Evolutionary conservation across 2,329 filamentous ascomycete genomes (phyloP).

Genomic region (Trichoderma hamatum): DNA sequence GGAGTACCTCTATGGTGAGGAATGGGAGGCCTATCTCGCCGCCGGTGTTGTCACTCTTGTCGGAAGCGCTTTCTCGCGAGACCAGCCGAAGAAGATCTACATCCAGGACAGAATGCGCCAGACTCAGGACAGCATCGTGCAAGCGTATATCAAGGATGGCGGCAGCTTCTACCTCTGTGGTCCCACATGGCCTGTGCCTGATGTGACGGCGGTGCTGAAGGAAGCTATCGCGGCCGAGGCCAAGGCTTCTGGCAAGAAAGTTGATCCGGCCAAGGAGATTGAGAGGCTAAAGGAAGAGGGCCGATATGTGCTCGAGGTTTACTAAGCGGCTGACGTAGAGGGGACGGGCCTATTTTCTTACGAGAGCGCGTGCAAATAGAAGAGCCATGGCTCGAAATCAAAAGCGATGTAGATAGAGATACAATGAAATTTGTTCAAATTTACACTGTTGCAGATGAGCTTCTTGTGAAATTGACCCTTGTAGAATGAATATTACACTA

Average conservation of each 20-base stretch:
- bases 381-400: constrained; percentile 12
- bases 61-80: constrained; percentile 91
- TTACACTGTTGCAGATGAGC: background rate
- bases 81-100: constrained; percentile 98
- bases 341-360: background rate
- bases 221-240: constrained; percentile 84
- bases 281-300: constrained; percentile 95
- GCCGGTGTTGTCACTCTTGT: constrained; percentile 94
- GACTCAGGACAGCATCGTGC: constrained; percentile 77
- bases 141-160: constrained; percentile 84
- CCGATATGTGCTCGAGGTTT: constrained; percentile 95
- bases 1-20: constrained; percentile 98
- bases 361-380: background rate
- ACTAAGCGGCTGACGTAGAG: constrained; percentile 55
- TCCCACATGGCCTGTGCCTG: constrained; percentile 96
- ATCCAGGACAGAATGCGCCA: constrained; percentile 98
- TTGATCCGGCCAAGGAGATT: constrained; percentile 87
- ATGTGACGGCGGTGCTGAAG: constrained; percentile 90
- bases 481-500: background rate
- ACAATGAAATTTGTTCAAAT: background rate
- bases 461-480: background rate
- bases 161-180: constrained; percentile 97
- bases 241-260: constrained; percentile 72
- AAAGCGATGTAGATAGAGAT: background rate
- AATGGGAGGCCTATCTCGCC: constrained; percentile 98